A percentile compares a stretch with the other conserved stretches of the same genome.
Conservation (phyloP, 495 filamentous ascomycete species). For the Emericellopsis terricola region DNA sequence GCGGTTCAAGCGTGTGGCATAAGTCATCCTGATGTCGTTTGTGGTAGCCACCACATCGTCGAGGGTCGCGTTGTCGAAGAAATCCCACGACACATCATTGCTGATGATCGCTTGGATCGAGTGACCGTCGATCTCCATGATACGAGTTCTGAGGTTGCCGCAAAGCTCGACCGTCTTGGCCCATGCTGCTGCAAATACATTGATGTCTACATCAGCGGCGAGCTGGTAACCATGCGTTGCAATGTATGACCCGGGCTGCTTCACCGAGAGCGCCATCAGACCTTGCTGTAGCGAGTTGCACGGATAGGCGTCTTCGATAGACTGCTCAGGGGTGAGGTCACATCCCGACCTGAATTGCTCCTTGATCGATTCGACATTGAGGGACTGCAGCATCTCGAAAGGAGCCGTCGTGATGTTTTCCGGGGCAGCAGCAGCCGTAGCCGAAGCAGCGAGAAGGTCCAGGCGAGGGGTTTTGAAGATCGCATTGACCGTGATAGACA, state of each 20-base stretch:
- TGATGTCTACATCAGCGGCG: neutral
- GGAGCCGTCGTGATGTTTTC: no score
- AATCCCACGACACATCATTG: neutral
- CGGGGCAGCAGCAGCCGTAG: neutral
- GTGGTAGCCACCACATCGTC: neutral
- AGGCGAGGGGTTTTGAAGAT: neutral
- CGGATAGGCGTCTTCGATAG: slow-evolving; percentile 33
- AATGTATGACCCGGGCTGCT: slow-evolving; percentile 22
- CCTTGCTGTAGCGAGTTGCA: slow-evolving; percentile 45
- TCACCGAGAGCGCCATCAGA: neutral
- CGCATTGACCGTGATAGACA: neutral
- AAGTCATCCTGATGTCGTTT: slow-evolving; percentile 1
- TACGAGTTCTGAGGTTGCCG: slow-evolving; percentile 2
- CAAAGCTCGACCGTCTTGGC: neutral
- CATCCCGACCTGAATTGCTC: neutral
- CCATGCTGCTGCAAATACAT: neutral
- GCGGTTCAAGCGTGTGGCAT: slow-evolving; percentile 6
- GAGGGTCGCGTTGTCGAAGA: neutral
- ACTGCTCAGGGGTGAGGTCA: neutral
- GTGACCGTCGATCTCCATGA: neutral
- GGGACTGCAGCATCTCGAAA: no score
- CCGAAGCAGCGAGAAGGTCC: neutral
- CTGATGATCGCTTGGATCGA: slow-evolving; percentile 10
- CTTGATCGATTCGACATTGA: no score
- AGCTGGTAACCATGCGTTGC: slow-evolving; percentile 12